phyloP scores from a whole-genome alignment of 768 basidiomycete species.

The Naganishia randhawae region DNA sequence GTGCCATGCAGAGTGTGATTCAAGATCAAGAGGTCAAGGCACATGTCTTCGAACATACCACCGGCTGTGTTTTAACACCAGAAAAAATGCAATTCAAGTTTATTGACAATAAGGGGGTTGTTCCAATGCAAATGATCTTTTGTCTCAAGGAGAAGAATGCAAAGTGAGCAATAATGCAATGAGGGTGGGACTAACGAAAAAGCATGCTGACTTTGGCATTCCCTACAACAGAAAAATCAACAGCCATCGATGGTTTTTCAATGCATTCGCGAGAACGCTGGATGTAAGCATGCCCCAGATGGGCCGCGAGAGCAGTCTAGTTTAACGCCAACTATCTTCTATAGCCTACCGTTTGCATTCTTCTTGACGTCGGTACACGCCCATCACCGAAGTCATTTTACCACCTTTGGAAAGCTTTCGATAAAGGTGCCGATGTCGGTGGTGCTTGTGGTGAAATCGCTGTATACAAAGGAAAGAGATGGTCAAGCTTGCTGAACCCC shows the following conservation, averaged over 20 bases:
- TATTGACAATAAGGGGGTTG: conserved; percentile 66
- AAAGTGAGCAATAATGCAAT: conserved; percentile 56
- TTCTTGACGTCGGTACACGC: conserved; percentile 90
- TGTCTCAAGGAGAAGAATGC: conserved; percentile 51
- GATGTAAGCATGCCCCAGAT: conserved; percentile 60
- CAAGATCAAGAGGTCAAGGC: conserved; percentile 73
- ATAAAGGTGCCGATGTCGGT: conserved; percentile 67
- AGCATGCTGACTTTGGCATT: conserved; percentile 72
- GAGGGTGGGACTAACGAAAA: conserved; percentile 89
- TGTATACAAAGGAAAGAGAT: conserved; percentile 82
- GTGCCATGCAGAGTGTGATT: conserved; percentile 61
- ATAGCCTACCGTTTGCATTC: conserved; percentile 83
- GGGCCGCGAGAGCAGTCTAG: background rate
- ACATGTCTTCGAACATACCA: conserved; percentile 72
- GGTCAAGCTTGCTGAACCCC: conserved; percentile 76
- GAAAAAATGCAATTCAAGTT: conserved; percentile 48
- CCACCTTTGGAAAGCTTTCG: conserved; percentile 89
- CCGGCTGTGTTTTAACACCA: conserved; percentile 49
- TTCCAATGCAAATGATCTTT: conserved; percentile 83
- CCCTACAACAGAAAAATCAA: conserved; percentile 76
- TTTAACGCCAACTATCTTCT: conserved; percentile 47
- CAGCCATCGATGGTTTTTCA: conserved; percentile 90
- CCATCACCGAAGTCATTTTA: conserved; percentile 86
- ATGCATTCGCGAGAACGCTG: conserved; percentile 45
- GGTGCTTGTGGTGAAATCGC: conserved; percentile 98